Conservation (phyloP, 2,329 filamentous ascomycete genomes). For the Cercospora sp. region DNA sequence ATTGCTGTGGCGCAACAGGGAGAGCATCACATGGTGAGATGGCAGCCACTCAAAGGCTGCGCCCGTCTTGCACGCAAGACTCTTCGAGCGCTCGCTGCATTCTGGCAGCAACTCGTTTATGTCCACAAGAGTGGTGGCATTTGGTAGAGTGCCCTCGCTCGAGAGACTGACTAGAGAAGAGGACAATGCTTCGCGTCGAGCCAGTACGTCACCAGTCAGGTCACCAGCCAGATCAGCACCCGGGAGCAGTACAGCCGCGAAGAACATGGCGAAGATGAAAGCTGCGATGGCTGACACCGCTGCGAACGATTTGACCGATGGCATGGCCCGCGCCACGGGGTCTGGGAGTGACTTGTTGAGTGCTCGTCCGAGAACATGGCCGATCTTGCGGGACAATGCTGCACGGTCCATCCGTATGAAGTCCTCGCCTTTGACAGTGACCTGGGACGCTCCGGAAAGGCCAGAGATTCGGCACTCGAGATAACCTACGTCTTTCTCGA, state of each 20-base stretch:
- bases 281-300: neutral
- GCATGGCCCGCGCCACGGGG: neutral
- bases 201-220: slow-evolving; percentile 7
- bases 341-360: neutral
- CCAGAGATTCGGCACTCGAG: neutral
- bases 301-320: neutral
- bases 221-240: neutral
- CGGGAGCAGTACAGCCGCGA: neutral
- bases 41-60: slow-evolving; percentile 16
- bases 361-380: neutral
- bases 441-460: neutral
- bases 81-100: neutral
- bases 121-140: slow-evolving; percentile 28
- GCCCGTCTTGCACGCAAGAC: neutral
- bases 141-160: slow-evolving; percentile 12
- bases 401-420: slow-evolving; percentile 2
- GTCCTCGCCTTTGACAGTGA: neutral
- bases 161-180: slow-evolving; percentile 23
- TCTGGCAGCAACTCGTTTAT: slow-evolving; percentile 33
- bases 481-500: neutral
- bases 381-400: neutral
- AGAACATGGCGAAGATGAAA: slow-evolving; percentile 2
- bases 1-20: slow-evolving; percentile 23
- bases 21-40: slow-evolving; percentile 35
- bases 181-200: slow-evolving; percentile 27